These are phyloP conservation scores for Pseudoscleropodium purum DNA, from an alignment of 225 moss, liverwort and hornwort species.

Conservation along the genomic window DNA sequence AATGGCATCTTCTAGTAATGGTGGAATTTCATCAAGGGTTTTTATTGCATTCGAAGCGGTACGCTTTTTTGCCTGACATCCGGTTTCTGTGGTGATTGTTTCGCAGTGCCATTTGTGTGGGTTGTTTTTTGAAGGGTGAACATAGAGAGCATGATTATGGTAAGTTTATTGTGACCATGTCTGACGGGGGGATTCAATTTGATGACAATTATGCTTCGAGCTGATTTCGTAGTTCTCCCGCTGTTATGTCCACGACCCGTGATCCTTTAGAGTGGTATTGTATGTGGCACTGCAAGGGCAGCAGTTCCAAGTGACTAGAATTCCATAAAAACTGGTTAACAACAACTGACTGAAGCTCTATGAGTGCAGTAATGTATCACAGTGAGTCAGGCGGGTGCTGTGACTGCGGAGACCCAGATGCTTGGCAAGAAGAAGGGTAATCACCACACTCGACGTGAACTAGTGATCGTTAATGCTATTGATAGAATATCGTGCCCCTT, in stretches of 20 bases:
- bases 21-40: not conserved
- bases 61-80: not conserved
- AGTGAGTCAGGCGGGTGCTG: constrained; percentile 99
- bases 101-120: constrained; percentile 93
- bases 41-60: not conserved
- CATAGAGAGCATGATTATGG: constrained; percentile 79
- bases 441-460: not conserved
- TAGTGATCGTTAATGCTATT: not conserved
- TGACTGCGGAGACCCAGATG: constrained; percentile 87
- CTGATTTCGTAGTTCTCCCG: not conserved
- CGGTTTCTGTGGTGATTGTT: not conserved
- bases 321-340: not conserved
- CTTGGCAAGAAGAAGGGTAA: constrained; percentile 78
- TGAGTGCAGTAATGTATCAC: constrained; percentile 86
- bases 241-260: not conserved
- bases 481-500: not conserved
- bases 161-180: constrained; percentile 9
- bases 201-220: not conserved
- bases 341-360: constrained; percentile 3
- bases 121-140: constrained; percentile 78
- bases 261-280: not conserved
- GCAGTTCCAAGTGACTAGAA: not conserved
- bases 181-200: not conserved
- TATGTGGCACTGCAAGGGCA: not conserved
- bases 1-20: not conserved